These are phyloP conservation scores for Verbascum thapsus DNA, from an alignment of 257 asterid species.

Conservation along the genomic window DNA sequence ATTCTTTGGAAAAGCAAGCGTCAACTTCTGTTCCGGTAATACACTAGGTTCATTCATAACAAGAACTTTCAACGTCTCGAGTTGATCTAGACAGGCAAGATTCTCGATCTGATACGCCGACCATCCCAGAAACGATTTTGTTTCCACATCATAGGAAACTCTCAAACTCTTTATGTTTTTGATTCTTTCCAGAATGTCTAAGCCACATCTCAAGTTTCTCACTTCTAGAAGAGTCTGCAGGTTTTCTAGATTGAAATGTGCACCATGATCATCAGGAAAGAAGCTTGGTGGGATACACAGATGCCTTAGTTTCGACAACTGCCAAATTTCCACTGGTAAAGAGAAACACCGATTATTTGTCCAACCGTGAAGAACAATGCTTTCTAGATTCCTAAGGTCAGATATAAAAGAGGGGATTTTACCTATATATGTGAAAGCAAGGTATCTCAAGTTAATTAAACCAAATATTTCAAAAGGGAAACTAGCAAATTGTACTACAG, in stretches of 20 bases:
- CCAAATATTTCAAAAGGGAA: conserved; percentile 16
- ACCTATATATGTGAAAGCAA: conserved; percentile 28
- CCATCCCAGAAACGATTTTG: background rate
- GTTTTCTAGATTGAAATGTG: conserved; percentile 2
- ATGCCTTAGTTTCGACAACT: conserved; percentile 29
- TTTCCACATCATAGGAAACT: conserved; percentile 1
- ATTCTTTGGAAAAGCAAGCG: background rate
- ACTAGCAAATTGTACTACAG: background rate
- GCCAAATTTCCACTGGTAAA: conserved; percentile 32
- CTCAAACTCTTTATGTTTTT: conserved; percentile 20
- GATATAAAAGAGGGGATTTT: conserved; percentile 22
- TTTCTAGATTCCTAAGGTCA: conserved; percentile 28
- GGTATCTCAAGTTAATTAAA: conserved; percentile 30
- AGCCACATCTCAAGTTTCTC: background rate
- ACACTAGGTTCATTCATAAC: background rate
- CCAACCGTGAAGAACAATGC: conserved; percentile 6
- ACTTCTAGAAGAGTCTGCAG: conserved; percentile 25
- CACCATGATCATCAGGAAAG: background rate
- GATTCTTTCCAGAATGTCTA: background rate
- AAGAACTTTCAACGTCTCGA: conserved; percentile 19
- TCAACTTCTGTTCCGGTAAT: background rate
- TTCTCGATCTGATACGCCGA: conserved; percentile 10
- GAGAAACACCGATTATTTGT: background rate
- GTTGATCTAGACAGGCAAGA: conserved; percentile 15
- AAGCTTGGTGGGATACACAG: background rate